phyloP scores from a whole-genome alignment of 768 basidiomycete genomes.

The Rhizopogon rudus region DNA sequence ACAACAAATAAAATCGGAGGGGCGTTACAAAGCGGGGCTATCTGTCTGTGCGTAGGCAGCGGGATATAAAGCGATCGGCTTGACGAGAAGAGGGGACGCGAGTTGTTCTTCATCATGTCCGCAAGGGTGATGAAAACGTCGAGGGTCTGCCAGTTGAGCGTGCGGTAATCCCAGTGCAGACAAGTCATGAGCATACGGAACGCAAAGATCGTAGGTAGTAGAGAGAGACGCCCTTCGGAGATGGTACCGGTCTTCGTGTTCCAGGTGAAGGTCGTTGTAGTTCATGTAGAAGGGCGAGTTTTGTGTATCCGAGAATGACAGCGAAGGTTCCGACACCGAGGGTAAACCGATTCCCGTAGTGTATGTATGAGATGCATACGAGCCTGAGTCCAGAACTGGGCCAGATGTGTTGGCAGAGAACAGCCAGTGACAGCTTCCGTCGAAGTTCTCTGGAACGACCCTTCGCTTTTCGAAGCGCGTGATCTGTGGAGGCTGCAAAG shows the following conservation, averaged over 20 bases:
- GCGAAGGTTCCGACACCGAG: too few species aligned
- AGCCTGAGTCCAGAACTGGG: background rate
- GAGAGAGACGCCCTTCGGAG: slow-evolving; percentile 7
- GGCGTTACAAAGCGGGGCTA: slow-evolving; percentile 1
- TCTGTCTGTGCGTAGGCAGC: slow-evolving; percentile 18
- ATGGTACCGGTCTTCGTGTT: slow-evolving; percentile 9
- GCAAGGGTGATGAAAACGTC: background rate
- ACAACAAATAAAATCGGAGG: background rate
- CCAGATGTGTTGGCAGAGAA: slow-evolving; percentile 7
- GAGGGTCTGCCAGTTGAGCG: background rate
- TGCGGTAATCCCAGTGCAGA: background rate
- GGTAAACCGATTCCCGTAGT: background rate
- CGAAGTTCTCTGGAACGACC: background rate
- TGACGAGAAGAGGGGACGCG: slow-evolving; percentile 18
- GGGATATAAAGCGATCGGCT: slow-evolving; percentile 25
- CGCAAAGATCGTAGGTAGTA: background rate
- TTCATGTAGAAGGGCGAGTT: background rate
- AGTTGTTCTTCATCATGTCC: slow-evolving; percentile 7
- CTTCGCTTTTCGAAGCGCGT: slow-evolving; percentile 12
- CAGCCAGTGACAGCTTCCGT: slow-evolving; percentile 15
- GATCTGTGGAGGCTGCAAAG: slow-evolving; percentile 20
- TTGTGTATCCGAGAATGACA: background rate
- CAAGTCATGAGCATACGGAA: slow-evolving; percentile 3
- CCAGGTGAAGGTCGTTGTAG: background rate
- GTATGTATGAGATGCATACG: background rate